Base-by-base conservation (phyloP, 202 grass and related monocot genomes). In the Sporobolus alterniflorus region DNA sequence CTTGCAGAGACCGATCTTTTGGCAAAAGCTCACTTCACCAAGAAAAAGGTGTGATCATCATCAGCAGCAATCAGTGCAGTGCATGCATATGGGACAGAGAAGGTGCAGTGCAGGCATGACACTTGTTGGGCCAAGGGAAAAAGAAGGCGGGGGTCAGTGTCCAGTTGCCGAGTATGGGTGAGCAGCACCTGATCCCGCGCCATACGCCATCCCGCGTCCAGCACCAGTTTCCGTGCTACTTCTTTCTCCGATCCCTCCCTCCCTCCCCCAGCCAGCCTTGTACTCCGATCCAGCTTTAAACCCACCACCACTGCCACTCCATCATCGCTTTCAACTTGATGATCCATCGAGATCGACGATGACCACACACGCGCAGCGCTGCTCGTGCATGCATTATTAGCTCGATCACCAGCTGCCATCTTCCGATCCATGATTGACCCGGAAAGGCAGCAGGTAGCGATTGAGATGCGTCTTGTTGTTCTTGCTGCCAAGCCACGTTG, bases 161-260 rank as follows among this genome's bases (percentile, higher is more conserved):
- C 75, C 24, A 74, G 44, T 88, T 88, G 81, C 86, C 81, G 32
- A 28, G 68, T 80, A 41, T 36, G 82, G 86, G 42, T 75, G 61
- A 52, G 86, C 69, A 88, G 86, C 81, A 84, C 75, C 86, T 88
- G 81, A 84, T 88, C 81, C 86, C 17, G 71, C 49, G 7, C 50
- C 48, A 6, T 14, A 79, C 57, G 68, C 22, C 34, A 68, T 60
- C 40, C 48, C 77, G 2, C 11, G 36, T 24, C 26, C 70, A 88
- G 69, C 20, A 13, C 30, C 81, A 62, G 9, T 20, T 88, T 75
- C 24, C 13, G 75, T 84, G 86, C 81, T 64, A 18, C 29, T 63
- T 3, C 24, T 2, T 39, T 8, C 36, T n/a, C n/a, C n/a, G n/a
- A n/a, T n/a, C n/a, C n/a, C 11, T 7, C 10, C 14, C 11, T 28